Percentiles rank a stretch among this genome's conserved stretches.
Conservation (phyloP, 176 grass and related monocot species). For the Microstegium vimineum region DNA sequence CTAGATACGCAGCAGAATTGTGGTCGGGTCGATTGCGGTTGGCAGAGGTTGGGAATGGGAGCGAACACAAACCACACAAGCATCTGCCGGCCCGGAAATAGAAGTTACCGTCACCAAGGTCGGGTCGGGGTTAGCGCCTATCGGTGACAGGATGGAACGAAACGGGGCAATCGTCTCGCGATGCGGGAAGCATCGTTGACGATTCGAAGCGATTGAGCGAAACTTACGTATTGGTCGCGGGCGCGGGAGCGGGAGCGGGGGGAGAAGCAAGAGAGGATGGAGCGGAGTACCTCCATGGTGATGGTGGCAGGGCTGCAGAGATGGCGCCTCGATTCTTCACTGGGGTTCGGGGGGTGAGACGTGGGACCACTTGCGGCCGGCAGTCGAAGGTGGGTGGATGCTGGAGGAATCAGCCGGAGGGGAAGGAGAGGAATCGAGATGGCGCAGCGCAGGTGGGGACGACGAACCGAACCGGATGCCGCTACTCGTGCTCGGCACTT, state of each 20-base stretch:
- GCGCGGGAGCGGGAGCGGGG: constrained; percentile 9
- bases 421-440: constrained; percentile 11
- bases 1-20: background rate
- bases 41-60: background rate
- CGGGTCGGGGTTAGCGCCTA: background rate
- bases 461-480: background rate
- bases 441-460: background rate
- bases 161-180: background rate
- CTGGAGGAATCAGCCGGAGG: background rate
- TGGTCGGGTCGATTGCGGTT: background rate
- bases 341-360: background rate
- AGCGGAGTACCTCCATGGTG: constrained; percentile 54
- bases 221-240: constrained; percentile 13
- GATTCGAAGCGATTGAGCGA: background rate
- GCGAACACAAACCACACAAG: background rate
- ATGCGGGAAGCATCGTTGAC: too few species aligned
- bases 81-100: background rate
- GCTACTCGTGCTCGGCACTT: background rate
- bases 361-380: background rate
- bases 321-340: background rate
- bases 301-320: background rate
- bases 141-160: background rate
- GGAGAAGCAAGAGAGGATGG: constrained; percentile 47
- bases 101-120: background rate
- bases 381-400: too few species aligned